These are phyloP conservation scores for Alternaria gaisen DNA, from an alignment of 2,329 filamentous ascomycete species.

Conservation along the genomic window DNA sequence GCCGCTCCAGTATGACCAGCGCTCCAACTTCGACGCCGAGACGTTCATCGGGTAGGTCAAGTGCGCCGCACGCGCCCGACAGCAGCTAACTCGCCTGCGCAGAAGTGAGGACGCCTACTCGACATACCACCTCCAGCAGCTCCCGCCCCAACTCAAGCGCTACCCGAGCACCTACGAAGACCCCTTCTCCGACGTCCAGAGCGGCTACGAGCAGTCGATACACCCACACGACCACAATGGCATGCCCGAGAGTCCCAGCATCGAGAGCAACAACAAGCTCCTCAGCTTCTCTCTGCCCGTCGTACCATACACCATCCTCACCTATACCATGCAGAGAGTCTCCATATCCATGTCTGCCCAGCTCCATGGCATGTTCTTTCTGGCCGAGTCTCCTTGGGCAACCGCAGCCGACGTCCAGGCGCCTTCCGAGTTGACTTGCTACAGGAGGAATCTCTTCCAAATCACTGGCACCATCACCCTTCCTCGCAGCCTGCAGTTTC, in stretches of 20 bases:
- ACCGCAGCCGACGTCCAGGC: conserved; percentile 64
- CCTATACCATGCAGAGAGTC: conserved; percentile 68
- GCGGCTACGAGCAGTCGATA: conserved; percentile 57
- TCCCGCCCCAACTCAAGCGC: conserved; percentile 57
- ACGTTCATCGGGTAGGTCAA: conserved; percentile 65
- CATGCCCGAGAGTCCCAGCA: conserved; percentile 62
- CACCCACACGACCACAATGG: conserved; percentile 57
- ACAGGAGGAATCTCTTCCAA: conserved; percentile 93
- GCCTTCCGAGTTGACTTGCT: conserved; percentile 86
- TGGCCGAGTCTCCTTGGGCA: conserved; percentile 78
- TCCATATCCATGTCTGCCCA: conserved; percentile 76
- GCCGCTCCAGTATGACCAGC: conserved; percentile 63
- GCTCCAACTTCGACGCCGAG: conserved; percentile 68
- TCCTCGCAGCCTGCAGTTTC: conserved; percentile 78
- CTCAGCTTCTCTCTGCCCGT: conserved; percentile 60
- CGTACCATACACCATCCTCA: conserved; percentile 68
- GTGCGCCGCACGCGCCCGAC: neutral
- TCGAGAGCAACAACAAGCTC: conserved; percentile 69
- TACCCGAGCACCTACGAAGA: conserved; percentile 61
- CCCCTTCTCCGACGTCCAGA: conserved; percentile 61
- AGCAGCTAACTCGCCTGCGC: conserved; percentile 40
- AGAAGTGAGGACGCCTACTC: conserved; percentile 63
- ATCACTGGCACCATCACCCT: conserved; percentile 89
- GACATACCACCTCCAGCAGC: conserved; percentile 53
- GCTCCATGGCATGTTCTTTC: conserved; percentile 88